A percentile compares a stretch with the other conserved stretches of the same genome.
Evolutionary conservation across 768 basidiomycete species (phyloP).

Genomic region (Kwoniella sp.): DNA sequence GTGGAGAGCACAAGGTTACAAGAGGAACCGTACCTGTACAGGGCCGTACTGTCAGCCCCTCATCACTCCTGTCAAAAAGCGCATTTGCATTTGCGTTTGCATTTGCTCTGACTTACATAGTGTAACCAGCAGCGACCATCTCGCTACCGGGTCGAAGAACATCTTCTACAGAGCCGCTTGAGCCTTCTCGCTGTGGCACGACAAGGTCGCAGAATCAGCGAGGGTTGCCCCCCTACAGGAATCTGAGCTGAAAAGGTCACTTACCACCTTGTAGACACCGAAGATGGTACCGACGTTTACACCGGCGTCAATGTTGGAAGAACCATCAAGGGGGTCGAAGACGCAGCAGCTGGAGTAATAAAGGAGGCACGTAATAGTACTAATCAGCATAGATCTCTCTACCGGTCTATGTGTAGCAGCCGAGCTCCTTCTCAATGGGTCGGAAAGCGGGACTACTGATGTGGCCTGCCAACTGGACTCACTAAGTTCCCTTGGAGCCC

Average conservation of each 20-base stretch:
- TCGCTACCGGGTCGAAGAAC: slow-evolving; percentile 90
- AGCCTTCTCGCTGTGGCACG: slow-evolving; percentile 66
- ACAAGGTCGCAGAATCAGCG: background rate
- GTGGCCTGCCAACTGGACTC: too few relatives aligned
- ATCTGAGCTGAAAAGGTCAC: too few relatives aligned
- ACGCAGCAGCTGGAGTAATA: slow-evolving; percentile 80
- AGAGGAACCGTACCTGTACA: slow-evolving; percentile 80
- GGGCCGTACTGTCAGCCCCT: background rate
- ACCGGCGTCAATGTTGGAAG: slow-evolving; percentile 97
- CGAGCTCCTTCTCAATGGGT: too few relatives aligned
- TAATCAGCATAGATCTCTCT: too few relatives aligned
- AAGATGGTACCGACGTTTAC: slow-evolving; percentile 90
- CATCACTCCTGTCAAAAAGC: too few relatives aligned
- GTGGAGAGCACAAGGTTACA: slow-evolving; percentile 95
- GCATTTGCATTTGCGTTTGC: background rate
- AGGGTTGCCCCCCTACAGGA: too few relatives aligned
- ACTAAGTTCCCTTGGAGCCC: slow-evolving; percentile 48
- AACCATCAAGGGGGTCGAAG: slow-evolving; percentile 95
- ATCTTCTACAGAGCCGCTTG: slow-evolving; percentile 76
- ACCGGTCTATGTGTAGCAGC: too few relatives aligned
- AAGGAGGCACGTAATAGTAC: too few relatives aligned
- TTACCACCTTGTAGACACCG: slow-evolving; percentile 86
- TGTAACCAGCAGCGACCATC: slow-evolving; percentile 98
- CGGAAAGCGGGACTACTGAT: too few relatives aligned
- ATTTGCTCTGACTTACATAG: slow-evolving; percentile 67